Percentiles rank a stretch among this genome's conserved stretches.
Evolutionary conservation across 495 filamentous ascomycete species (phyloP).

Genomic region (Cenococcum geophilum): DNA sequence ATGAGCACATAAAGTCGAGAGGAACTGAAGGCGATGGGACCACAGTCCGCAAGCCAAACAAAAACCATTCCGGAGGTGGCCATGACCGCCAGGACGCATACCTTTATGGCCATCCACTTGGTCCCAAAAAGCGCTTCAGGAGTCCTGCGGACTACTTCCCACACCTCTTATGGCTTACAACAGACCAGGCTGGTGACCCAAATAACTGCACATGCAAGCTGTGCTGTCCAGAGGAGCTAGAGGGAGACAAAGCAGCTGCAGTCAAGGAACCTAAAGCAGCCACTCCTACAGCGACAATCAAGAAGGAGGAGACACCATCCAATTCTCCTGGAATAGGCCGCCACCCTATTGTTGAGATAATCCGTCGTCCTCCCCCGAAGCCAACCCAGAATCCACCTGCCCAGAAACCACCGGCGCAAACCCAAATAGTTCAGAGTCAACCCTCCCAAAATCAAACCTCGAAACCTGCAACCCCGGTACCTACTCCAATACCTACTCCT

Average conservation of each 20-base stretch:
- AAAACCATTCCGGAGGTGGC: conserved; percentile 39
- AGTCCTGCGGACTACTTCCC: conserved; percentile 56
- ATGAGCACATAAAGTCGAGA: conserved; percentile 49
- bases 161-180: conserved; percentile 55
- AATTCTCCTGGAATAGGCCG: not conserved
- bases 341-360: not conserved
- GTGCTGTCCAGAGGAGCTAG: conserved; percentile 45
- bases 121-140: conserved; percentile 52
- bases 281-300: conserved; percentile 11
- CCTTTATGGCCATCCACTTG: conserved; percentile 56
- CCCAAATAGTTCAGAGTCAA: not conserved
- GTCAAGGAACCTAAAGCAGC: conserved; percentile 23
- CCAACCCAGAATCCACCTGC: not conserved
- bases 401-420: not conserved
- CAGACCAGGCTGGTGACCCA: conserved; percentile 48
- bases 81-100: conserved; percentile 53
- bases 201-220: conserved; percentile 54
- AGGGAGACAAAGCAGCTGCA: conserved; percentile 30
- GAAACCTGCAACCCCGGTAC: no score
- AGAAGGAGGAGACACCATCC: conserved; percentile 31
- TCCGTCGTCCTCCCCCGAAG: not conserved
- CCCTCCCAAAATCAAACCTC: no score
- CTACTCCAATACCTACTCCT: conserved; percentile 4
- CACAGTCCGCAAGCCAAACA: conserved; percentile 11
- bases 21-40: conserved; percentile 33